These are phyloP conservation scores for Dendrobium catenatum DNA, from an alignment of 106 monocot species.

Conservation along the genomic window DNA sequence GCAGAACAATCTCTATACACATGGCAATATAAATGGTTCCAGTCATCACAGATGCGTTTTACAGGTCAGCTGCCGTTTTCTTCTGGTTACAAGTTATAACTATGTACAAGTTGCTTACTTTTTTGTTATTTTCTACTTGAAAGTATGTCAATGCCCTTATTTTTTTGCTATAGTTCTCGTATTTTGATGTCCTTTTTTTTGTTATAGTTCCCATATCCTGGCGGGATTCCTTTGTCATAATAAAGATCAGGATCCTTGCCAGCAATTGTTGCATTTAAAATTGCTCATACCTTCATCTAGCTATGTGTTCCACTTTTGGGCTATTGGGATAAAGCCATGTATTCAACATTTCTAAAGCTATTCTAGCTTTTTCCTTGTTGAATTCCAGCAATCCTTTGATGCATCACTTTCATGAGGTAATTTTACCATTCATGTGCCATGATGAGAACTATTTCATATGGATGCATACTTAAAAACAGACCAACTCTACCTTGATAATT, in stretches of 20 bases:
- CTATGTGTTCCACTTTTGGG: not conserved
- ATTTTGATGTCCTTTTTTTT: not conserved
- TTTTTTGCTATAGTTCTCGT: not conserved
- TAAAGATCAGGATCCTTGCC: not conserved
- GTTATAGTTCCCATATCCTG: not conserved
- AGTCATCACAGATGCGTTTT: constrained; percentile 16
- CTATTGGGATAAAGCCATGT: not conserved
- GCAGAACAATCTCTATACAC: constrained; percentile 2
- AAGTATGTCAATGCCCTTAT: not conserved
- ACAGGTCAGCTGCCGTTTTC: constrained; percentile 12
- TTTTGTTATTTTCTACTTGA: not conserved
- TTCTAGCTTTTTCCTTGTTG: not conserved
- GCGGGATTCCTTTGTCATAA: not conserved
- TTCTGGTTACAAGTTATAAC: not conserved
- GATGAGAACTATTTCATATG: too few species aligned
- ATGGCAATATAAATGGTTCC: constrained; percentile 6
- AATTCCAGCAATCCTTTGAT: not conserved
- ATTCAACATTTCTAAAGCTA: not conserved
- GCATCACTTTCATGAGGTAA: not conserved
- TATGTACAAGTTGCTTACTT: not conserved
- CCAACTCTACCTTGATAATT: too few species aligned
- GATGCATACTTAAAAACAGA: too few species aligned
- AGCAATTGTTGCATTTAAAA: not conserved
- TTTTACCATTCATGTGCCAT: too few species aligned
- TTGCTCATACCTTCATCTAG: not conserved